These are phyloP conservation scores for Aspergillus viridinutans DNA, from an alignment of 2,329 filamentous ascomycete genomes.

Conservation along the genomic window DNA sequence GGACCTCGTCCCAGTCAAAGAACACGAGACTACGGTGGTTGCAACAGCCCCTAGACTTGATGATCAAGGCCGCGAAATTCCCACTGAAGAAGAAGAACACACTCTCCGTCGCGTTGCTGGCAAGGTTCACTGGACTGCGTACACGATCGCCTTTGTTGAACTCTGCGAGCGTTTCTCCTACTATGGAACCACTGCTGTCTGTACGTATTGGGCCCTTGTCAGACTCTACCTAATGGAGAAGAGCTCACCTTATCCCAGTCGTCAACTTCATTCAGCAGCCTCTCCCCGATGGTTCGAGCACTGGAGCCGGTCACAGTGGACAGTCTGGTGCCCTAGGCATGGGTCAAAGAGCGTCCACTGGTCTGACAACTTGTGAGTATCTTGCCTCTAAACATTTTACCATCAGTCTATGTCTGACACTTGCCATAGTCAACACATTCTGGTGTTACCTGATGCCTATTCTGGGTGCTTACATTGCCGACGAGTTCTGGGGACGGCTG, in stretches of 20 bases:
- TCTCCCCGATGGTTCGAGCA: constrained; percentile 52
- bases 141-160: constrained; percentile 69
- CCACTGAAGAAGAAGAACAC: constrained; percentile 31
- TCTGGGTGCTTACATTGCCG: constrained; percentile 60
- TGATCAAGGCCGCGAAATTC: constrained; percentile 14
- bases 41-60: not conserved
- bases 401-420: not conserved
- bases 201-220: constrained; percentile 39
- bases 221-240: not conserved
- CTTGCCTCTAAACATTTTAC: not conserved
- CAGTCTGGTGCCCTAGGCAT: constrained; percentile 54
- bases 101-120: constrained; percentile 35
- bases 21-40: constrained; percentile 6
- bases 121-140: constrained; percentile 60
- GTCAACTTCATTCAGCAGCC: constrained; percentile 61
- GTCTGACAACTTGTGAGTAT: constrained; percentile 44
- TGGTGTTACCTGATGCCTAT: constrained; percentile 61
- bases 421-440: constrained; percentile 52
- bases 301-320: constrained; percentile 41
- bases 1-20: not conserved
- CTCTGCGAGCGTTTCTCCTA: constrained; percentile 74
- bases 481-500: constrained; percentile 67
- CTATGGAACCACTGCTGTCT: constrained; percentile 67
- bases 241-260: constrained; percentile 31
- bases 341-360: constrained; percentile 56